Base-by-base conservation (phyloP, 2,329 filamentous ascomycete species). In the Aspergillus sp. region DNA sequence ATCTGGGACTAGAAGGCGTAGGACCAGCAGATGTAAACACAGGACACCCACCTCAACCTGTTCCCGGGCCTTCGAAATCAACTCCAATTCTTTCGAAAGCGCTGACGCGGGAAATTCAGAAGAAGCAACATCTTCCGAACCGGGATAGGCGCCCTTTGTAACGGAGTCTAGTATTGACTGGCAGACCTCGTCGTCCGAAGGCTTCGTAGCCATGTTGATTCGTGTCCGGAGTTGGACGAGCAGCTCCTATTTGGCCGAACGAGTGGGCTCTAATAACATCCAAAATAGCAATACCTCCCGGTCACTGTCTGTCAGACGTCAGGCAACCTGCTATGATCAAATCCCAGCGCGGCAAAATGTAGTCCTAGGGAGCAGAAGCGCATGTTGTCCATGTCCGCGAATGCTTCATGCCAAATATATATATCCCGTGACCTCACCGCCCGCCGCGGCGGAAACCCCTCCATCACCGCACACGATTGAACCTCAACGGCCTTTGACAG, bases 101-200 rank as follows among this genome's bases (percentile, higher is more conserved):
- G 71, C 68, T 47, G 66, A 66, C 7, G 73, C 56, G 30, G 74
- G 68, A 42, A 82, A 70, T 5, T 75, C 65, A 29, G 77, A 72
- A 5, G 78, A 74, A 51, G 76, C 70, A 45, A 81, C 65, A 51
- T 72, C 61, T 63, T 82, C 79, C 32, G 73, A 71, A 26, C 78
- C 76, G 10, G 79, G 79, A 55, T 80, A 82, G 29, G 66, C 64
- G 48, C 77, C 76, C 41, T 77, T 65, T 41, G 74, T 67, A 45
- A 85, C 76, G 57, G 83, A 86, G 50, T 80, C 72, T 47, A 88
- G 78, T 38, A 88, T 69, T 4, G 81, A 80, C 50, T 78, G 73
- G 53, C 78, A 79, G 45, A 83, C 65, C 43, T 65, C 58, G 29
- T 62, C 51, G 53, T 65, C 65, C 52, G 69, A 53, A 42, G 47